Evolutionary conservation across 2,329 filamentous ascomycete species (phyloP).

Genomic region (Herpomyces periplanetae): DNA sequence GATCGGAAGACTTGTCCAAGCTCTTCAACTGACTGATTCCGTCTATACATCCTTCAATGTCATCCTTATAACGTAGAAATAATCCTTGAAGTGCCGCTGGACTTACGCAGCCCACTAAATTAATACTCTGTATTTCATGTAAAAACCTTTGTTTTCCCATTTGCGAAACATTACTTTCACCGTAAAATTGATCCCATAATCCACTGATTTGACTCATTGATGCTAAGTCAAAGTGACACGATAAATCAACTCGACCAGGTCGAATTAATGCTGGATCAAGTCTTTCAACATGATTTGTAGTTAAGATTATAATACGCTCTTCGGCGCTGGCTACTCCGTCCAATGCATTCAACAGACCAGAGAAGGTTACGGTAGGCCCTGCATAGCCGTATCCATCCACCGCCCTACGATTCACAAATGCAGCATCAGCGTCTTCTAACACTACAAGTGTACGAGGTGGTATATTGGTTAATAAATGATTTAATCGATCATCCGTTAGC

Average conservation of each 20-base stretch:
- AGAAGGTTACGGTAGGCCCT: conserved; percentile 70
- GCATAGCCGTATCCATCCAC: conserved; percentile 43
- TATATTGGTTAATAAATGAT: conserved; percentile 46
- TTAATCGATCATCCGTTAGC: conserved; percentile 55
- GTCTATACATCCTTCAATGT: conserved; percentile 62
- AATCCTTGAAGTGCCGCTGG: conserved; percentile 72
- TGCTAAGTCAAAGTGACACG: conserved; percentile 52
- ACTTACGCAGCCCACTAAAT: conserved; percentile 30
- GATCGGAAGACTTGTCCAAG: too few relatives aligned
- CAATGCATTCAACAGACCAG: conserved; percentile 29
- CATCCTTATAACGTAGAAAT: conserved; percentile 75
- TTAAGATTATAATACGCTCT: conserved; percentile 68
- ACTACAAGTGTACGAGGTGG: conserved; percentile 44
- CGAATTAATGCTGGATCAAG: conserved; percentile 61
- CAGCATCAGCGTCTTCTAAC: conserved; percentile 64
- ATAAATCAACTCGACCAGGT: conserved; percentile 76
- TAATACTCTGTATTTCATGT: conserved; percentile 22
- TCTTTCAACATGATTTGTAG: conserved; percentile 67
- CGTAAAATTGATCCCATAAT: conserved; percentile 88
- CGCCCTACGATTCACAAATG: conserved; percentile 33
- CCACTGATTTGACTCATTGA: conserved; percentile 41
- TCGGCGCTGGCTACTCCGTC: conserved; percentile 84
- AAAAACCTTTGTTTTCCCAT: conserved; percentile 26
- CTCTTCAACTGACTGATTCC: too few relatives aligned
- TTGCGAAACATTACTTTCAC: conserved; percentile 27